Percentiles rank a stretch among this genome's conserved stretches.
Evolutionary conservation across 345 rosid genomes (phyloP).

Genomic region (Eucalyptus leucophloia): DNA sequence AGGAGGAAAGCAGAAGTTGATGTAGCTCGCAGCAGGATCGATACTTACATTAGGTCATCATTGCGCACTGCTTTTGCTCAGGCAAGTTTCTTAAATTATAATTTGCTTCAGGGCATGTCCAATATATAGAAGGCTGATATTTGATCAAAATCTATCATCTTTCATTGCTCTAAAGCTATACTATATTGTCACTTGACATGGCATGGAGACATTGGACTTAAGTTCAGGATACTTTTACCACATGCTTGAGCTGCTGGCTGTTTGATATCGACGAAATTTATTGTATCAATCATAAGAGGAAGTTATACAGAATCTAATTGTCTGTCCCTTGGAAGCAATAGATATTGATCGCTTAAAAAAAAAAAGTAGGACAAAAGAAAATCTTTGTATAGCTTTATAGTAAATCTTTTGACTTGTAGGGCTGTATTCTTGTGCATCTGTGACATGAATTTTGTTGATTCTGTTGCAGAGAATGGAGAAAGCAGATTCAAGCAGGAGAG

Average conservation of each 20-base stretch:
- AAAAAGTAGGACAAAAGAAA: background rate
- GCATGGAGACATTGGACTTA: background rate
- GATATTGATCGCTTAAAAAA: background rate
- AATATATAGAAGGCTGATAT: background rate
- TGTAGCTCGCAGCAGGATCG: conserved; percentile 74
- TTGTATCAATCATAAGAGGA: background rate
- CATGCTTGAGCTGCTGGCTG: background rate
- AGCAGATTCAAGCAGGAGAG: conserved; percentile 95
- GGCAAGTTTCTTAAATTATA: conserved; percentile 38
- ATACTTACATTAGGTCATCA: conserved; percentile 95
- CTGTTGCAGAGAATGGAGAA: conserved; percentile 80
- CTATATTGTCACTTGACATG: background rate
- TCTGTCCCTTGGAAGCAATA: background rate
- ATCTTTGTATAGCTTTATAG: background rate
- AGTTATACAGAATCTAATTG: background rate
- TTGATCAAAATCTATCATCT: background rate
- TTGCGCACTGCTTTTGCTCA: conserved; percentile 96
- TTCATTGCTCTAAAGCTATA: background rate
- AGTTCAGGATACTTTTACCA: background rate
- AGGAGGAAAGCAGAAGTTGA: conserved; percentile 80
- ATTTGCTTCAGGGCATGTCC: background rate
- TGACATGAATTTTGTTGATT: background rate
- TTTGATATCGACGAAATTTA: background rate
- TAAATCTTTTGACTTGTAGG: background rate
- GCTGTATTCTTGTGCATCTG: background rate